These are phyloP conservation scores for Trichophyton equinum DNA, from an alignment of 2,329 filamentous ascomycete genomes.

Conservation along the genomic window DNA sequence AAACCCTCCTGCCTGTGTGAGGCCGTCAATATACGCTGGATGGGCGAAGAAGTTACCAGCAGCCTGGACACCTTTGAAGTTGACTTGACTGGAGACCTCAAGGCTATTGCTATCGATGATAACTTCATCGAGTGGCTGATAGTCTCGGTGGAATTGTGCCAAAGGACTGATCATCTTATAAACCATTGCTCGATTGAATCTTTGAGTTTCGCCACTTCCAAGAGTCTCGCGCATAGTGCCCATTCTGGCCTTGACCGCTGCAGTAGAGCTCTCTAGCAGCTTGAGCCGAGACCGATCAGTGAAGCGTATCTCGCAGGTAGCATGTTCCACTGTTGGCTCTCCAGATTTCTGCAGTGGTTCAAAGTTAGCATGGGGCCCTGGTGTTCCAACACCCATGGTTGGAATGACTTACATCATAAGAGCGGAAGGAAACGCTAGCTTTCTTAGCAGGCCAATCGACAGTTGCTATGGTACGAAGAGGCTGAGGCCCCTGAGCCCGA, in stretches of 20 bases:
- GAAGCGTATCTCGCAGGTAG: conserved; percentile 5
- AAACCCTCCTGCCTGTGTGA: conserved; percentile 27
- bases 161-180: conserved; percentile 27
- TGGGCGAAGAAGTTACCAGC: conserved; percentile 20
- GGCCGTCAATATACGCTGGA: conserved; percentile 27
- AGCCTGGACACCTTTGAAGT: conserved; percentile 18
- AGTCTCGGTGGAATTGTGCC: conserved; percentile 25
- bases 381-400: neutral
- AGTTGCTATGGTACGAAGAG: conserved; percentile 4
- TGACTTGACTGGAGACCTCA: conserved; percentile 25
- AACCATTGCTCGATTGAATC: conserved; percentile 23
- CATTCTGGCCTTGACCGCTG: neutral
- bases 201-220: conserved; percentile 20
- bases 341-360: neutral
- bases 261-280: conserved; percentile 18
- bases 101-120: conserved; percentile 25
- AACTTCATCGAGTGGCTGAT: conserved; percentile 27
- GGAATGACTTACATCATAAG: neutral
- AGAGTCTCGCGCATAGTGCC: conserved; percentile 19
- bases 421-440: conserved; percentile 6
- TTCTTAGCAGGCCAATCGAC: conserved; percentile 5
- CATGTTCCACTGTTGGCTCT: conserved; percentile 2
- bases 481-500: neutral
- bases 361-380: neutral
- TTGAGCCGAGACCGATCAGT: conserved; percentile 11